Evolutionary conservation across 495 filamentous ascomycete genomes (phyloP), one percentile per base, ranked within the genome.

Genomic region (Pyronema domesticum): DNA sequence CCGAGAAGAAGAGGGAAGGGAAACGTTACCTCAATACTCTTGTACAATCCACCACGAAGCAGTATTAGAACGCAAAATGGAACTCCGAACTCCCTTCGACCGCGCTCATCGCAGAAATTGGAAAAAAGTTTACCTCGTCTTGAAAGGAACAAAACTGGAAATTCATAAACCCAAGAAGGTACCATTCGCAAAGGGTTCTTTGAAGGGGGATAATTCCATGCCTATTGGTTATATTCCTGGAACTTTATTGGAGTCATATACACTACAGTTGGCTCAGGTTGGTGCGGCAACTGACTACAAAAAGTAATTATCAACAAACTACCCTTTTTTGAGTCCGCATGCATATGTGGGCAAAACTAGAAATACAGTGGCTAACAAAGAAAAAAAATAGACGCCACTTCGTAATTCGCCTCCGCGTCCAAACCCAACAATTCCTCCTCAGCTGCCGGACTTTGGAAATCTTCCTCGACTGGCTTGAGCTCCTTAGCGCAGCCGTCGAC

Each of bases 351-450:
- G 23, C 23, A 5, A 30, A 30, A 30, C 23, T 30, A 2, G 23
- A 30, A 30, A 30, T 1, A 30, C 23, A 30, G 23, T 5, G 23
- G 23, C 23, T 30, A 30, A 30, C 23, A 5, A 30, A 1, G 39
- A 2, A 17, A 17, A 17, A 43, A 43, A 17, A 43, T 13, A 78
- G 75, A 53, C 70, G 72, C 30, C 71, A 74, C 33, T 75, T 74
- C 59, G 75, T 80, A 37, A 73, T 83, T 43, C 74, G 80, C n/a
- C 55, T 83, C 46, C 69, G 80, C 14, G 69, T 73, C 9, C 80
- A 83, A 58, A 72, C 75, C 4, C 78, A 83, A 51, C 80, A 83
- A 65, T 77, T 83, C 53, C 58, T 83, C 6, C 62, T 83, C 17
- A 74, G 74, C 14, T 77, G 74, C 57, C 58, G 69, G 37, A 69